Percentiles rank a stretch among this genome's conserved stretches.
phyloP scores from a whole-genome alignment of 2,329 filamentous ascomycete species.

The Hysterium pulicare region DNA sequence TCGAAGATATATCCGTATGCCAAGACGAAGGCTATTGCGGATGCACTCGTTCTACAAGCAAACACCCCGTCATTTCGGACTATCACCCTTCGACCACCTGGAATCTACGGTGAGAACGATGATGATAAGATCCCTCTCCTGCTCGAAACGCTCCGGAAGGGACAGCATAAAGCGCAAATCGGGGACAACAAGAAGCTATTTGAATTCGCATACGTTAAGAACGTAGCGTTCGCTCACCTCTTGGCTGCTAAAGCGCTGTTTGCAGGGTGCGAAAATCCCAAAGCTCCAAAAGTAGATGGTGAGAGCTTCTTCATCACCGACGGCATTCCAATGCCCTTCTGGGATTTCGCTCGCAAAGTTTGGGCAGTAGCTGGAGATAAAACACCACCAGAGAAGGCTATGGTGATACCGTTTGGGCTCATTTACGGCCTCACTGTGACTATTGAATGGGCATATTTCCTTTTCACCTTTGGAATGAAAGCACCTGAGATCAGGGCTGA shows the following conservation, averaged over 20 bases:
- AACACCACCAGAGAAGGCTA: slow-evolving; percentile 31
- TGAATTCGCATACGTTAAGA: slow-evolving; percentile 47
- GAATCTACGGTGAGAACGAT: slow-evolving; percentile 45
- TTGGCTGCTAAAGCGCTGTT: slow-evolving; percentile 45
- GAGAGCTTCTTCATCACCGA: slow-evolving; percentile 47
- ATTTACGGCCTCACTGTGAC: slow-evolving; percentile 34
- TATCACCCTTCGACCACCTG: slow-evolving; percentile 39
- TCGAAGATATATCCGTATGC: slow-evolving; percentile 11
- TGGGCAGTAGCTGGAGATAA: slow-evolving; percentile 35
- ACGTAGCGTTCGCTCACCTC: slow-evolving; percentile 47
- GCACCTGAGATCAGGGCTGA: slow-evolving; percentile 38
- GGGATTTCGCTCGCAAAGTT: slow-evolving; percentile 39
- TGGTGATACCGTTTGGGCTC: slow-evolving; percentile 34
- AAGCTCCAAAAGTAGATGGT: slow-evolving; percentile 36
- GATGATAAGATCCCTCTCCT: slow-evolving; percentile 37
- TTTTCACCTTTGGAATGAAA: slow-evolving; percentile 19
- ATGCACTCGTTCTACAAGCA: slow-evolving; percentile 13
- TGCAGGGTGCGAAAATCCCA: slow-evolving; percentile 7
- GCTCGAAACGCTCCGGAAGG: slow-evolving; percentile 35
- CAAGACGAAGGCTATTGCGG: slow-evolving; percentile 19
- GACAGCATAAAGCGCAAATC: slow-evolving; percentile 44
- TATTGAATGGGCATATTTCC: slow-evolving; percentile 38
- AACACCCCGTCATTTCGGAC: slow-evolving; percentile 40
- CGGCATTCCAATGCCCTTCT: slow-evolving; percentile 41
- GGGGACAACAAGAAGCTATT: slow-evolving; percentile 47